phyloP scores from a whole-genome alignment of 805 yeast species.

The Grigorovia yakushimaensis region DNA sequence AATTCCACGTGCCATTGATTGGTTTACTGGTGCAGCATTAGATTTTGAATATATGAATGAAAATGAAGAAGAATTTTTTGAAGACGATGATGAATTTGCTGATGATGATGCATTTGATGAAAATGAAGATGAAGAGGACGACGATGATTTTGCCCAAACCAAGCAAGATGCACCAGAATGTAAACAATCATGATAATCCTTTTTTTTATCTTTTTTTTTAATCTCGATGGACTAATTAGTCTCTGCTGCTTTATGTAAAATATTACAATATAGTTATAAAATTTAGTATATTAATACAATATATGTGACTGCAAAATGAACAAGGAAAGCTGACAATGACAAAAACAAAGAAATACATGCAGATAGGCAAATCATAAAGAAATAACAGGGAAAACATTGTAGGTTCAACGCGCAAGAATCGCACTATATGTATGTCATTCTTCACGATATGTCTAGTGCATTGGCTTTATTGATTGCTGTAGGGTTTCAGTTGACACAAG shows the following conservation, averaged over 20 bases:
- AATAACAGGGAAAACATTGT: neutral
- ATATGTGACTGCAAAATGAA: too few relatives aligned
- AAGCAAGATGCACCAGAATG: constrained; percentile 66
- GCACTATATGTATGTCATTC: too few relatives aligned
- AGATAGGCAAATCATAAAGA: neutral
- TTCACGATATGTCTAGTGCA: too few relatives aligned
- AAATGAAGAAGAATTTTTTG: constrained; percentile 53
- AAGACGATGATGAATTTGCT: constrained; percentile 55
- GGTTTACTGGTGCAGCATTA: constrained; percentile 97
- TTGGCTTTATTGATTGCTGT: too few relatives aligned
- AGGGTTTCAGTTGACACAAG: too few relatives aligned
- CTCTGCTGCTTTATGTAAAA: neutral
- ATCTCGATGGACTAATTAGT: neutral
- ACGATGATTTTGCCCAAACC: constrained; percentile 32
- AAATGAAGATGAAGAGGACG: constrained; percentile 27
- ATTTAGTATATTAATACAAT: too few relatives aligned
- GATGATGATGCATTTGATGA: constrained; percentile 49
- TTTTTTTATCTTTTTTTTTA: too few relatives aligned
- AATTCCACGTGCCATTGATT: constrained; percentile 92
- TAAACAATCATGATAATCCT: constrained; percentile 44
- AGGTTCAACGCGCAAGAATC: too few relatives aligned
- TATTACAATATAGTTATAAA: neutral
- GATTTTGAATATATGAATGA: constrained; percentile 58
- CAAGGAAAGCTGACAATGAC: neutral
- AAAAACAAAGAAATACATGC: neutral